Conservation (phyloP, 148 eudicot genomes). For the Arbutus unedo region DNA sequence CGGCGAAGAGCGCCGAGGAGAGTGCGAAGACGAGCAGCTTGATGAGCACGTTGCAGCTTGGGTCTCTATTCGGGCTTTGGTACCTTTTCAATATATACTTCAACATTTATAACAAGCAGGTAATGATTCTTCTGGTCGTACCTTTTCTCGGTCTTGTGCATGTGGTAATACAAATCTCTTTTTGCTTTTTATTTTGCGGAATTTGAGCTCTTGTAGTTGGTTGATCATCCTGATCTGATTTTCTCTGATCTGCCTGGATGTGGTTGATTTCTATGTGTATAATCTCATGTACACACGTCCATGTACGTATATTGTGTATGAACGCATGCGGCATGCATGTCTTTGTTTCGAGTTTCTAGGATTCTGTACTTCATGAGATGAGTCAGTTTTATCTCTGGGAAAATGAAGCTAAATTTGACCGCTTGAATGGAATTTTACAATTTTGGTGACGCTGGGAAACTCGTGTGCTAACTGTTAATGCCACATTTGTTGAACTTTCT, state of each 20-base stretch:
- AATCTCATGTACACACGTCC: too few relatives aligned
- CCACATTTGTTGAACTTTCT: not conserved
- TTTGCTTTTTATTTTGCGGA: not conserved
- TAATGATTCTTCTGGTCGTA: constrained; percentile 13
- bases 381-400: not conserved
- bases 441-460: not conserved
- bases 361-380: not conserved
- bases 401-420: not conserved
- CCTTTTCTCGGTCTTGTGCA: not conserved
- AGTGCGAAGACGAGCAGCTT: constrained; percentile 31
- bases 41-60: constrained; percentile 51
- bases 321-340: not conserved
- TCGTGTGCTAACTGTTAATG: not conserved
- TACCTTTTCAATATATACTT: constrained; percentile 78
- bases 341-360: not conserved
- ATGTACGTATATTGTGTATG: too few relatives aligned
- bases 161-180: not conserved
- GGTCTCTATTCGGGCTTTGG: constrained; percentile 67
- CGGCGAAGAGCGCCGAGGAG: constrained; percentile 54
- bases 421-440: not conserved
- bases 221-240: not conserved
- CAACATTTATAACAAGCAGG: constrained; percentile 93
- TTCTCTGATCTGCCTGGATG: constrained; percentile 9
- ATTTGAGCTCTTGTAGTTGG: not conserved
- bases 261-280: not conserved